Evolutionary conservation across 345 rosid species (phyloP), one percentile per base, ranked within the genome.

Genomic region (Eucalyptus microcorys): DNA sequence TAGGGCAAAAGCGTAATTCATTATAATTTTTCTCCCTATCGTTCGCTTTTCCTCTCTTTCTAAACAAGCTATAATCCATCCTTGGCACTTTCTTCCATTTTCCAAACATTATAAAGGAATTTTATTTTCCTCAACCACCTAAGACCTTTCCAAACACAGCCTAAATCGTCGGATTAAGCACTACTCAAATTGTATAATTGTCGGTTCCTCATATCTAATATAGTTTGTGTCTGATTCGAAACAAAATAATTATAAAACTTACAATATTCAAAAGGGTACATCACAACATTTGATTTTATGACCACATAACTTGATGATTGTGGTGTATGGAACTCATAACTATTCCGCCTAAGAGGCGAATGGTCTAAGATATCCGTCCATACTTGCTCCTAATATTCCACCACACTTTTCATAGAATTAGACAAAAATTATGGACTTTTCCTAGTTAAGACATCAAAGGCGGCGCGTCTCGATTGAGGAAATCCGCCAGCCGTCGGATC

Each of bases 381-480:
- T 21, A 21, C 61, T 55, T 22, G 3, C 6, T 55, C 30, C 61
- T 55, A 61, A 61, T 61, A 30, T 61, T 61, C 68, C 68, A 1
- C 68, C 32, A 2, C 34, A 61, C 7, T 13, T 30, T 30, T 13
- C 68, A 1, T 30, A 3, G 83, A 40, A 6, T 2, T 26, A 6
- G 15, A 76, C 83, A 76, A 37, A 11, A 10, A 19, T 76, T 10
- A 7, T 47, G 42, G 83, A 52, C 57, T 19, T 52, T 52, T 52
- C 27, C 19, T 27, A 15, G 10, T 87, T 64, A 87, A 17, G 61
- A 55, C 22, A 47, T 15, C 55, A n/a, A 87, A 2, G 81, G 26
- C 42, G 93, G 94, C 89, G 90, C 85, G 21, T 90, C 92, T n/a
- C 89, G 87, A 5, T 79, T 90, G 43, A 92, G 92, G 90, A 93